These are phyloP conservation scores for Chaetomium olivaceum DNA, from an alignment of 2,329 filamentous ascomycete species.

Conservation along the genomic window DNA sequence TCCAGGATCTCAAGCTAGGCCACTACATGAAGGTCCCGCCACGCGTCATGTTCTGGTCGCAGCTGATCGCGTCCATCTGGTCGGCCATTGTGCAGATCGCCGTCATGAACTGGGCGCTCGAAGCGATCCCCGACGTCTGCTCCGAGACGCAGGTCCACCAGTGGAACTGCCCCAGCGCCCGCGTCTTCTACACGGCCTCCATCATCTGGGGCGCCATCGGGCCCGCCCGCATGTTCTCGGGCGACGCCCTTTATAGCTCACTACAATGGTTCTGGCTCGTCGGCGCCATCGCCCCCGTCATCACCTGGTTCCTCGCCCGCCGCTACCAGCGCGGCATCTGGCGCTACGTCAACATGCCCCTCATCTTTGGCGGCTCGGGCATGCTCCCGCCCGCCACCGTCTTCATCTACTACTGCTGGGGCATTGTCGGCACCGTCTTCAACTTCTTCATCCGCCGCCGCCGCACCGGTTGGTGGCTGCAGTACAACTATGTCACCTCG, in stretches of 20 bases:
- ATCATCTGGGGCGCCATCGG: conserved; percentile 75
- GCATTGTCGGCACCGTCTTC: conserved; percentile 65
- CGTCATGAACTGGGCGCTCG: conserved; percentile 67
- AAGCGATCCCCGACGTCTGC: conserved; percentile 64
- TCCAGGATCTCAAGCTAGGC: conserved; percentile 65
- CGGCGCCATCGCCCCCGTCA: conserved; percentile 61
- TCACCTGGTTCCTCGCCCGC: conserved; percentile 64
- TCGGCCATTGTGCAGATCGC: conserved; percentile 62
- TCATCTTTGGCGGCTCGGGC: conserved; percentile 66
- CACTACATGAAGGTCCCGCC: conserved; percentile 69
- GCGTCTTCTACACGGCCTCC: conserved; percentile 66
- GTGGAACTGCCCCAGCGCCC: conserved; percentile 58
- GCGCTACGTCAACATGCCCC: conserved; percentile 66
- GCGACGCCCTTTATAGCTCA: conserved; percentile 60
- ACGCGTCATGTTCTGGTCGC: conserved; percentile 61
- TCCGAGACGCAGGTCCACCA: conserved; percentile 52
- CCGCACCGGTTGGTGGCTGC: conserved; percentile 72
- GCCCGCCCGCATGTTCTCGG: conserved; percentile 67
- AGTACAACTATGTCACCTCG: conserved; percentile 75
- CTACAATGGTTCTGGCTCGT: conserved; percentile 73
- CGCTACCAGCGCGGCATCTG: conserved; percentile 61
- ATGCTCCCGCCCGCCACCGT: conserved; percentile 69
- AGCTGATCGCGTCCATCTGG: conserved; percentile 61
- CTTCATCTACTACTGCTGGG: conserved; percentile 72
- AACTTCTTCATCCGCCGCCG: conserved; percentile 67